Evolutionary conservation across 164 flowering plant genomes (phyloP).

Genomic region (Chloranthus sessilifolius): DNA sequence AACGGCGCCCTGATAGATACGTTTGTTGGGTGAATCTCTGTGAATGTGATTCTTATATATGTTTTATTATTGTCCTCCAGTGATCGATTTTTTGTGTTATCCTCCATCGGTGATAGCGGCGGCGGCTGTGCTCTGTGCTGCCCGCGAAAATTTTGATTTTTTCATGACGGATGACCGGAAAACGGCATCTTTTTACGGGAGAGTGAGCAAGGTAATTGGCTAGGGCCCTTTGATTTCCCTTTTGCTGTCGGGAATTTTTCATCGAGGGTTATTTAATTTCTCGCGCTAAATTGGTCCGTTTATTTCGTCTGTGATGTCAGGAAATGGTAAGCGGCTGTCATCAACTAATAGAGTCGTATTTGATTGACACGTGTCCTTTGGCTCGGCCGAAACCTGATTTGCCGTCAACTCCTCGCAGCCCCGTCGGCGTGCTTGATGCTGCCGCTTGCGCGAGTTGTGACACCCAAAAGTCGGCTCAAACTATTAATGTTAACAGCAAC

Average conservation of each 20-base stretch:
- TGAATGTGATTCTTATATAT: not conserved
- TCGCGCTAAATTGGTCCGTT: not conserved
- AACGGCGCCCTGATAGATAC: not conserved
- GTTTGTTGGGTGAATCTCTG: not conserved
- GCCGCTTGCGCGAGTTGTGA: constrained; percentile 59
- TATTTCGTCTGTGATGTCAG: constrained; percentile 18
- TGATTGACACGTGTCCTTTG: constrained; percentile 50
- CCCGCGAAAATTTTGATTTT: constrained; percentile 16
- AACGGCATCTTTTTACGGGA: constrained; percentile 17
- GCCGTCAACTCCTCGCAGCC: constrained; percentile 38
- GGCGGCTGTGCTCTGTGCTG: constrained; percentile 45
- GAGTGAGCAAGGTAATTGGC: constrained; percentile 30
- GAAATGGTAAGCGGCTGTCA: constrained; percentile 63
- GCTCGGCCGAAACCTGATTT: constrained; percentile 14
- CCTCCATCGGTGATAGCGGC: constrained; percentile 56
- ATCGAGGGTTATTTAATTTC: not conserved
- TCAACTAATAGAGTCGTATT: constrained; percentile 56
- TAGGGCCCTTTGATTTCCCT: not conserved
- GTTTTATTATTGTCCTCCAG: constrained; percentile 18
- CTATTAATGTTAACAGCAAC: no score
- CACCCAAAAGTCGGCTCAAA: constrained; percentile 23
- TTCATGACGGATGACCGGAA: constrained; percentile 3
- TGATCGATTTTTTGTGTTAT: constrained; percentile 45
- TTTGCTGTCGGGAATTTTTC: not conserved
- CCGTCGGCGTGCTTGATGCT: constrained; percentile 63